These are phyloP conservation scores for Exophiala sp. DNA, from an alignment of 2,329 filamentous ascomycete species.

Conservation along the genomic window DNA sequence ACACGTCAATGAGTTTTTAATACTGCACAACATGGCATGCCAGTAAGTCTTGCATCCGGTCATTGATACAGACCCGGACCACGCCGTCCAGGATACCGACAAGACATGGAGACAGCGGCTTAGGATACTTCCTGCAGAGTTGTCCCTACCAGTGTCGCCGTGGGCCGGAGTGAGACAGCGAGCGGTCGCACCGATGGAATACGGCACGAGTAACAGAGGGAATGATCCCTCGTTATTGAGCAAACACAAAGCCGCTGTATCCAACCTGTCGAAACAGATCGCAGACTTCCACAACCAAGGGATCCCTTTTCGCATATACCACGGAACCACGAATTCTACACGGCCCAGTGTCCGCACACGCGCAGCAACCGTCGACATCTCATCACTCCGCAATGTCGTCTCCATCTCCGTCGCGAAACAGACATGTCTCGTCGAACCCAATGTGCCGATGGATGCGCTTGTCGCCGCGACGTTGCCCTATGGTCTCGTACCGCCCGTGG, in stretches of 20 bases:
- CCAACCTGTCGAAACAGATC: constrained; percentile 13
- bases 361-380: constrained; percentile 61
- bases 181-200: too few relatives aligned
- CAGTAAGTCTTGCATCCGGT: too few relatives aligned
- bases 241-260: constrained; percentile 10
- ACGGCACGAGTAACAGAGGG: background rate
- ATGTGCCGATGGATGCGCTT: constrained; percentile 62
- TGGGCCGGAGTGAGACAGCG: too few relatives aligned
- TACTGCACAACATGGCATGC: too few relatives aligned
- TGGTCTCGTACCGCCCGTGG: constrained; percentile 57
- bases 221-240: background rate
- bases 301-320: constrained; percentile 51
- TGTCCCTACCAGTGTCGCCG: too few relatives aligned
- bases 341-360: constrained; percentile 39
- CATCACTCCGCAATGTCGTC: constrained; percentile 57
- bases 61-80: too few relatives aligned
- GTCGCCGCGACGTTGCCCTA: constrained; percentile 53
- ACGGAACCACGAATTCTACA: constrained; percentile 53
- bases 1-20: too few relatives aligned
- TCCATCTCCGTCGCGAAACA: constrained; percentile 49
- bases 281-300: constrained; percentile 23
- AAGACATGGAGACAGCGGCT: too few relatives aligned
- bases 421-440: constrained; percentile 63
- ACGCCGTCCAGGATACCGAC: too few relatives aligned
- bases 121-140: too few relatives aligned